These are phyloP conservation scores for Aulographum hederae DNA, from an alignment of 2,329 filamentous ascomycete species.

Conservation along the genomic window DNA sequence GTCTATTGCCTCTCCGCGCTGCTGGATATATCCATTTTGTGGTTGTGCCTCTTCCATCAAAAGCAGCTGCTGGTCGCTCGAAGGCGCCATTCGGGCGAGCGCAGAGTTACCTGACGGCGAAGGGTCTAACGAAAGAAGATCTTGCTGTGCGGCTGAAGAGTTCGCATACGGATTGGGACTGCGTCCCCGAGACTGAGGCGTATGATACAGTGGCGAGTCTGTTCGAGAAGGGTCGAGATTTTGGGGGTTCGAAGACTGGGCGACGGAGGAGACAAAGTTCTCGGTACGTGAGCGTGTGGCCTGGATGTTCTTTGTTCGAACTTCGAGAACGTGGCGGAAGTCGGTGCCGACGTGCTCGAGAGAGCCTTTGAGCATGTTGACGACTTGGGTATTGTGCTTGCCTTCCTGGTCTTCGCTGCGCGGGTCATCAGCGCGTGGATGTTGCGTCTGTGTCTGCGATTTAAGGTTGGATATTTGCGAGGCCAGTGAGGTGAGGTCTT, in stretches of 20 bases:
- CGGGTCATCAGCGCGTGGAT: slow-evolving; percentile 42
- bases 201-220: slow-evolving; percentile 73
- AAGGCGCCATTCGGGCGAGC: slow-evolving; percentile 26
- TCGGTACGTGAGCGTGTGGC: slow-evolving; percentile 82
- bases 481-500: slow-evolving; percentile 74
- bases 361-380: slow-evolving; percentile 78
- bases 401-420: slow-evolving; percentile 52
- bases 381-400: slow-evolving; percentile 96
- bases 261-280: slow-evolving; percentile 87
- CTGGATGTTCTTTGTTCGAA: slow-evolving; percentile 94
- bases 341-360: slow-evolving; percentile 83
- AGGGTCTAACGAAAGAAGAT: slow-evolving; percentile 61
- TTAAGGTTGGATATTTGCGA: slow-evolving; percentile 77
- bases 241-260: slow-evolving; percentile 46
- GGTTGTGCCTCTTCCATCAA: slow-evolving; percentile 86
- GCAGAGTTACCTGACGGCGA: slow-evolving; percentile 33
- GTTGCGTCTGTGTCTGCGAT: slow-evolving; percentile 55
- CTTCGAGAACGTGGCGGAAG: slow-evolving; percentile 94
- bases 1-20: slow-evolving; percentile 88
- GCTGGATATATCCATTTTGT: slow-evolving; percentile 70
- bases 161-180: slow-evolving; percentile 20
- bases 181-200: slow-evolving; percentile 50
- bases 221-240: slow-evolving; percentile 42
- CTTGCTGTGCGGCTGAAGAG: slow-evolving; percentile 29
- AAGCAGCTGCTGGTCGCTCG: slow-evolving; percentile 64